Evolutionary conservation across 2,329 filamentous ascomycete genomes (phyloP), one percentile per base, ranked within the genome.

Genomic region (Cyphellophora attinorum): DNA sequence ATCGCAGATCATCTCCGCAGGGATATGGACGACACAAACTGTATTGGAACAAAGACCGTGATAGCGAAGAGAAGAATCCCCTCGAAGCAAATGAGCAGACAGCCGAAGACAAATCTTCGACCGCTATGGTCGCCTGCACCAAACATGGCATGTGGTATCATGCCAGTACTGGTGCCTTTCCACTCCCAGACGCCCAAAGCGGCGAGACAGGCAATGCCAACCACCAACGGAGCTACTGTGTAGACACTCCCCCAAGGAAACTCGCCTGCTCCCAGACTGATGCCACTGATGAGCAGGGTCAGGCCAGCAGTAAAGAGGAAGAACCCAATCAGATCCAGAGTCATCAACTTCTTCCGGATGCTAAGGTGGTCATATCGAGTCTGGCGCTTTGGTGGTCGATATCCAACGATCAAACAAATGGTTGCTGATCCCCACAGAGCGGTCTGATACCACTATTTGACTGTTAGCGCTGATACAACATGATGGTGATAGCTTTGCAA

Each of bases 121-220:
- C 37, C 40, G 16, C 13, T 14, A 11, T 16, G 16, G 19, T 37
- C 30, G 4, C 28, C 34, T 11, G 27, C 33, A 5, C 31, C 18
- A 25, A 42, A 40, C 6, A 40, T 18, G n/a, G 40, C 41, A 15
- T 44, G 41, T 27, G 36, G 13, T 4, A 44, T 23, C 15, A 44
- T 39, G 5, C 41, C 41, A 8, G 32, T 33, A 10, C 33, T 39
- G 5, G 41, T 44, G 5, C 31, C 38, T 10, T 33, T 33, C 41
- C 38, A 44, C 27, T 43, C 41, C 28, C 38, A 43, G 11, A 38
- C 2, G 27, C 25, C 34, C 13, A 43, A 43, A 2, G 30, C 38
- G 23, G 38, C 16, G 10, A 43, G 38, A 6, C 33, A 6, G 11
- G 35, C 25, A 13, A 34, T 8, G 5, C 41, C 41, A 19, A 36